A percentile compares a stretch with the other conserved stretches of the same genome.
Evolutionary conservation across 768 basidiomycete species (phyloP).

Genomic region (Hysterangium stoloniferum): DNA sequence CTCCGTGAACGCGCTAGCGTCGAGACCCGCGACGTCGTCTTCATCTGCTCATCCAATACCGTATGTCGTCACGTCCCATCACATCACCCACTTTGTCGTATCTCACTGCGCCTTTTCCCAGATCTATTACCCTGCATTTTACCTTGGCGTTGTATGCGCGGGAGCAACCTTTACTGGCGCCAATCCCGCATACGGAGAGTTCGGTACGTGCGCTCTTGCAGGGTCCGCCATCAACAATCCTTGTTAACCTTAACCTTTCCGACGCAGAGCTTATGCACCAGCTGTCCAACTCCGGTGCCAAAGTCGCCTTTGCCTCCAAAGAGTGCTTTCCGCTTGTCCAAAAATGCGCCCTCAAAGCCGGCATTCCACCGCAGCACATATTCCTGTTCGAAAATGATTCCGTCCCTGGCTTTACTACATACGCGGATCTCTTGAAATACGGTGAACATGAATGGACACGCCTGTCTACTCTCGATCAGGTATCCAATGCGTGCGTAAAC

Average conservation of each 20-base stretch:
- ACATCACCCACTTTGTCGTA: background rate
- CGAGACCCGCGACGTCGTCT: constrained; percentile 4
- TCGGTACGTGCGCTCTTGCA: constrained; percentile 1
- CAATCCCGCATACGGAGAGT: constrained; percentile 11
- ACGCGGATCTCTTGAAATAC: constrained; percentile 4
- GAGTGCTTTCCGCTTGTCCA: constrained; percentile 5
- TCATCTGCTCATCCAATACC: constrained; percentile 3
- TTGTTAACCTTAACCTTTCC: background rate
- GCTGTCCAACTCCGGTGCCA: constrained; percentile 11
- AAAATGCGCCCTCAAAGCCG: constrained; percentile 5
- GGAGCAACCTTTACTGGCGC: constrained; percentile 10
- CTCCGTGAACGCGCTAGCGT: constrained; percentile 3
- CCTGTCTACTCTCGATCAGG: background rate
- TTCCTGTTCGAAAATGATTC: constrained; percentile 8
- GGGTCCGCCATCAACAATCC: background rate
- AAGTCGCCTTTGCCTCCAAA: constrained; percentile 9
- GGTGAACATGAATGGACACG: constrained; percentile 6
- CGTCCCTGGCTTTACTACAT: constrained; percentile 9
- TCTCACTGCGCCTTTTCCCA: background rate
- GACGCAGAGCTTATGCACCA: constrained; percentile 11
- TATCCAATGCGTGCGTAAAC: constrained; percentile 6
- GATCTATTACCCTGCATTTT: constrained; percentile 10
- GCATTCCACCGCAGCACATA: constrained; percentile 7
- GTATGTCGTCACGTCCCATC: background rate
- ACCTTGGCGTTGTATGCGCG: constrained; percentile 10